phyloP scores from a whole-genome alignment of 257 asterid species.

The Scutellaria minor region DNA sequence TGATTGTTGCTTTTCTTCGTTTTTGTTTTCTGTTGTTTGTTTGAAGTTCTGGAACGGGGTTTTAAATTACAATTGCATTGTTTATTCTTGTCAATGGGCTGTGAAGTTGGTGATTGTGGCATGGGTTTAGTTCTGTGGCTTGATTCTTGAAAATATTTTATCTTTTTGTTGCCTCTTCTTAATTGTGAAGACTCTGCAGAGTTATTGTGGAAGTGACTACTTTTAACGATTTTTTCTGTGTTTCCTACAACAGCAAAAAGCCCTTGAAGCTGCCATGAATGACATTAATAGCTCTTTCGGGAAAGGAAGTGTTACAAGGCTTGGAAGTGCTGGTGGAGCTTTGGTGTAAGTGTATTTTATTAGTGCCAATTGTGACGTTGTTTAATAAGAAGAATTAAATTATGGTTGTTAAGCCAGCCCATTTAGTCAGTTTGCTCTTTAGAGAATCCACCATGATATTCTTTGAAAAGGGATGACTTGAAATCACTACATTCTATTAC shows the following conservation, averaged over 20 bases:
- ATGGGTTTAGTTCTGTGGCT: slow-evolving; percentile 1
- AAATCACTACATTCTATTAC: too few relatives aligned
- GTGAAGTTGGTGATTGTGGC: slow-evolving; percentile 19
- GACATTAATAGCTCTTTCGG: slow-evolving; percentile 96
- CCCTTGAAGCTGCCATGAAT: slow-evolving; percentile 93
- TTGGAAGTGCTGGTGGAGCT: slow-evolving; percentile 98
- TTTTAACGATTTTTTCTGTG: slow-evolving; percentile 3
- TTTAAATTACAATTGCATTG: neutral
- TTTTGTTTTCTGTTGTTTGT: neutral
- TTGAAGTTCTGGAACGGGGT: neutral
- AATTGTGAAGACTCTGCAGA: neutral
- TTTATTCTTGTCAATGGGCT: slow-evolving; percentile 4
- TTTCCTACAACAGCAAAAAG: slow-evolving; percentile 72
- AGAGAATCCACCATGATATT: neutral
- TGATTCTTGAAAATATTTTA: neutral
- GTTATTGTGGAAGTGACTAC: slow-evolving; percentile 17
- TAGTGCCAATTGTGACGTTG: slow-evolving; percentile 1
- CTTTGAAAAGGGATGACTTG: neutral
- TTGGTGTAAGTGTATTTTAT: slow-evolving; percentile 71
- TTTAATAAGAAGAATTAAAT: neutral
- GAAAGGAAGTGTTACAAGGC: slow-evolving; percentile 95
- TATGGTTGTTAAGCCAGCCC: slow-evolving; percentile 2
- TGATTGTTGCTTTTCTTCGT: neutral
- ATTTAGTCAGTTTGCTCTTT: slow-evolving; percentile 9
- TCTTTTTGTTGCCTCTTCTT: neutral